These are phyloP conservation scores for Venturia aucupariae DNA, from an alignment of 2,329 filamentous ascomycete genomes.

Conservation along the genomic window DNA sequence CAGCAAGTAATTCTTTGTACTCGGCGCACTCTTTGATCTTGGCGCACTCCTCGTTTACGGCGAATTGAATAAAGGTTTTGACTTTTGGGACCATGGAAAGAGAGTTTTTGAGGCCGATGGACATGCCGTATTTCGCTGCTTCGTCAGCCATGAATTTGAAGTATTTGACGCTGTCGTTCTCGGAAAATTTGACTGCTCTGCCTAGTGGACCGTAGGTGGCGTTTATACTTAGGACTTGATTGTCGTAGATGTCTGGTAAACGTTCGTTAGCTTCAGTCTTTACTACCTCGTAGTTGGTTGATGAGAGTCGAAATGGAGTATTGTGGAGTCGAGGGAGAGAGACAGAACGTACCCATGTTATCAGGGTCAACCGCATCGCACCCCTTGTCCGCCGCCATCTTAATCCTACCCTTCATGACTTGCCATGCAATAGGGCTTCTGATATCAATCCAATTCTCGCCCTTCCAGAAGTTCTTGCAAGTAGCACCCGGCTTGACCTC, in stretches of 20 bases:
- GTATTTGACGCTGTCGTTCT: slow-evolving; percentile 14
- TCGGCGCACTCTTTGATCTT: slow-evolving; percentile 50
- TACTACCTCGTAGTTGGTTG: too few species aligned
- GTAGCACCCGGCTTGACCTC: neutral
- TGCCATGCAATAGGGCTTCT: slow-evolving; percentile 19
- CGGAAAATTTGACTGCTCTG: neutral
- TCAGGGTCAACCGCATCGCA: slow-evolving; percentile 32
- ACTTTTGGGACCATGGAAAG: slow-evolving; percentile 47
- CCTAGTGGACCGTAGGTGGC: neutral
- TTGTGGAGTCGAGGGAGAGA: neutral
- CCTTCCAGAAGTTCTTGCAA: slow-evolving; percentile 18
- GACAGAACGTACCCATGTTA: slow-evolving; percentile 18
- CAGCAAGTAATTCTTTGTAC: slow-evolving; percentile 49
- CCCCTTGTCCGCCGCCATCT: slow-evolving; percentile 23
- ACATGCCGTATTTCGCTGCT: slow-evolving; percentile 30
- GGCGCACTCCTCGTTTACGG: slow-evolving; percentile 62
- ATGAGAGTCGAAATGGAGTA: neutral
- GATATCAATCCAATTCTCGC: slow-evolving; percentile 22
- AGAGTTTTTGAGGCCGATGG: slow-evolving; percentile 61
- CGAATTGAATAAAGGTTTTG: slow-evolving; percentile 49
- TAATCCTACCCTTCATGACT: slow-evolving; percentile 22
- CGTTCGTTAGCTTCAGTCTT: neutral
- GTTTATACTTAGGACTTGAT: slow-evolving; percentile 23
- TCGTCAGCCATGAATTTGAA: slow-evolving; percentile 15
- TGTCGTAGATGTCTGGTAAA: slow-evolving; percentile 27